Conservation (phyloP, 75 land plant species). For the Larix kaempferi region DNA sequence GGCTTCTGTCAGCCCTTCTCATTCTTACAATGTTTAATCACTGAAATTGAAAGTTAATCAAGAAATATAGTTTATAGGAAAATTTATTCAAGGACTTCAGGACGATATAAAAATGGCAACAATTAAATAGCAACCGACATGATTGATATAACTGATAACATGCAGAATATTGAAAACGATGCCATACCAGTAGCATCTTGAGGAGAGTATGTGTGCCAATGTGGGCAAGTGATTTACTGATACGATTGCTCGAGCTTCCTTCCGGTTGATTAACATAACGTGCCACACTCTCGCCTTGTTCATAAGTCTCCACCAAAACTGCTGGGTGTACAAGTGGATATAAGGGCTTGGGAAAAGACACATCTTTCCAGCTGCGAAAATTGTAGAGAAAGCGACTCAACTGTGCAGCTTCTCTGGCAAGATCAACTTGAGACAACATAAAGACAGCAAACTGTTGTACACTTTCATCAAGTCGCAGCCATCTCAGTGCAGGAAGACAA, state of each 20-base stretch:
- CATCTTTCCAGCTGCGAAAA: conserved; percentile 85
- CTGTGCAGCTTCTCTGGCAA: conserved; percentile 91
- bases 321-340: conserved; percentile 93
- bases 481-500: conserved; percentile 49
- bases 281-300: conserved; percentile 71
- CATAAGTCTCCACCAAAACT: conserved; percentile 84
- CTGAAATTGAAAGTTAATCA: too few species aligned
- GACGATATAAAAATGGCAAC: too few species aligned
- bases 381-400: conserved; percentile 84
- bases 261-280: conserved; percentile 59
- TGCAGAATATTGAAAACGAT: background rate
- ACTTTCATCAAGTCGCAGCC: conserved; percentile 84
- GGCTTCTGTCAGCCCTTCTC: too few species aligned
- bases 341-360: conserved; percentile 84
- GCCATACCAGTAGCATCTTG: conserved; percentile 83
- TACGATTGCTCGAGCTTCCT: conserved; percentile 30
- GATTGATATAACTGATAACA: too few species aligned
- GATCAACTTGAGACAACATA: conserved; percentile 88
- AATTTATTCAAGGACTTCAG: too few species aligned
- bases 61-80: too few species aligned
- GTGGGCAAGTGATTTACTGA: conserved; percentile 66
- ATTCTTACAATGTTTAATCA: too few species aligned
- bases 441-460: conserved; percentile 82
- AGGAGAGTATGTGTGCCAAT: conserved; percentile 83
- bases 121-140: too few species aligned